Base-by-base conservation (phyloP, 352 stramenopile species). In the Phytophthora kernoviae region DNA sequence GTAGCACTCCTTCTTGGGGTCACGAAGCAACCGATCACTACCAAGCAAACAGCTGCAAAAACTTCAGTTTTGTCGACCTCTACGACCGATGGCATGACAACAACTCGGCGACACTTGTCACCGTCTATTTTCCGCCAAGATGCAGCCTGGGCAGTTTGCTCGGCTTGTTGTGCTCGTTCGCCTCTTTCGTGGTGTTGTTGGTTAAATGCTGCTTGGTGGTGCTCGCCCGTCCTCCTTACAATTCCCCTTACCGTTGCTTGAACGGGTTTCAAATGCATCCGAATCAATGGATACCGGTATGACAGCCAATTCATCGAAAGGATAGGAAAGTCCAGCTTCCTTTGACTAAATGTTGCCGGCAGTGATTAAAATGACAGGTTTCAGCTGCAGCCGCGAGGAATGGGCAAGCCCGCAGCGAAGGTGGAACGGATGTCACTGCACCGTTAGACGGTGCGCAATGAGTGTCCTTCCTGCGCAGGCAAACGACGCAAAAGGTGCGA, bases 281-380 rank as follows among this genome's bases (percentile, higher is more conserved):
- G 12, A 21, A 5, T 43, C 14, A 43, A 21, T 39, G 9, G 33
- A 21, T 21, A 9, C 15, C 15, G 37, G n/a, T 43, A 21, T 12
- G 14, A 12, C 37, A 8, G n/a, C 37, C 24, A 30, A 30, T 30
- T 30, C 24, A 30, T 30, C n/a, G n/a, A n/a, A n/a, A n/a, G n/a
- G 6, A 7, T 6, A 7, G 24, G 24, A 30, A 30, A 30, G 24
- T 30, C 24, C 24, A 30, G 24, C 24, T 30, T 6, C 6, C 24
- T 30, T 30, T 8, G n/a, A 24, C 14, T 21, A 17, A n/a, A 21
- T 21, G n/a, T 43, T 43, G 37, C 6, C 15, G 18, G 15, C 37
- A 43, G 37, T 43, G 37, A 43, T 43, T 43, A 43, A 43, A 22
- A 17, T 14, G 37, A 43, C n/a, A 43, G 14, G 21, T 43, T n/a